Conservation (phyloP, 768 basidiomycete species). For the Suillus plorans region DNA sequence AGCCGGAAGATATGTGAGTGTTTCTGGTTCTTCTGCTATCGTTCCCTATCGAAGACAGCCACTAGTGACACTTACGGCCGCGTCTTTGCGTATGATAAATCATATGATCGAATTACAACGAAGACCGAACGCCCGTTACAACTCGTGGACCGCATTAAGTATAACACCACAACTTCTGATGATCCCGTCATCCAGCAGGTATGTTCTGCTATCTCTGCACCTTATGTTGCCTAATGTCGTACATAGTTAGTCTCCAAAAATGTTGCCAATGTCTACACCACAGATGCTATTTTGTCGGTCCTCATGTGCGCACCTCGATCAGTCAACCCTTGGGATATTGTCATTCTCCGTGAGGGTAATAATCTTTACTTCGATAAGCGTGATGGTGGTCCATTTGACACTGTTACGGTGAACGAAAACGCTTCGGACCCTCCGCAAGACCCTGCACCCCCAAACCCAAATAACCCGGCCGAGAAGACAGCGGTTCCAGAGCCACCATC, state of each 20-base stretch:
- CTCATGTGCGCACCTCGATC: conserved; percentile 96
- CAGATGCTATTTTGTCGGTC: conserved; percentile 91
- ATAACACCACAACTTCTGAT: conserved; percentile 97
- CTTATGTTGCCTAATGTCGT: conserved; percentile 10
- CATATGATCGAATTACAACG: conserved; percentile 93
- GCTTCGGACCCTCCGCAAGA: conserved; percentile 92
- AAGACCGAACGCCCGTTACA: conserved; percentile 91
- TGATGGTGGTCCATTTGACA: conserved; percentile 95
- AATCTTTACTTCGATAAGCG: conserved; percentile 97
- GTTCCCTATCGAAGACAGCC: background rate
- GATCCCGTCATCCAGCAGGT: conserved; percentile 96
- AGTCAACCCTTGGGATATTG: conserved; percentile 98
- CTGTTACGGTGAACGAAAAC: conserved; percentile 98
- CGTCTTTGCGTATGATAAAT: conserved; percentile 89
- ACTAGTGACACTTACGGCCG: conserved; percentile 83
- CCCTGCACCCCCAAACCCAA: conserved; percentile 72
- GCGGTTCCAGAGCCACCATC: conserved; percentile 67
- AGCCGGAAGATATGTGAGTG: conserved; percentile 84
- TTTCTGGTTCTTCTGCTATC: background rate
- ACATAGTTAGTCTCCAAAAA: conserved; percentile 76
- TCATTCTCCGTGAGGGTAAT: conserved; percentile 90
- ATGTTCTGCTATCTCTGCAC: conserved; percentile 13
- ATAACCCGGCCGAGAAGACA: conserved; percentile 68
- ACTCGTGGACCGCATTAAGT: conserved; percentile 90
- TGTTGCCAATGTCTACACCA: conserved; percentile 87